Percentiles rank a stretch among this genome's conserved stretches.
Conservation (phyloP, 2,329 filamentous ascomycete species). For the Fusarium anguioides region DNA sequence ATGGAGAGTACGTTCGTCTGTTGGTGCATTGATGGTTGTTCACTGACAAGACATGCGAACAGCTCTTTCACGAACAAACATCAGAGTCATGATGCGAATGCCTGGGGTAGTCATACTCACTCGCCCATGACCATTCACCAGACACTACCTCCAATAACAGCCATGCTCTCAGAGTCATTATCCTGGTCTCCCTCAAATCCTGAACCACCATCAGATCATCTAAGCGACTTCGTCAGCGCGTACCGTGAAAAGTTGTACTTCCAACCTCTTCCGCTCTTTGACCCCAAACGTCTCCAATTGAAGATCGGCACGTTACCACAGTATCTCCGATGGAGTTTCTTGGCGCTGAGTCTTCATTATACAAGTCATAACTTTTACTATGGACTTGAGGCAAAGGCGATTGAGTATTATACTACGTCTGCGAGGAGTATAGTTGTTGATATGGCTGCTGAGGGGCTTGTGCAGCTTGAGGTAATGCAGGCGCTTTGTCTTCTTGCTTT, state of each 20-base stretch:
- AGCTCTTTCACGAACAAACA: background rate
- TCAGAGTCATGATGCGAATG: background rate
- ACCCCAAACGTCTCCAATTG: slow-evolving; percentile 5
- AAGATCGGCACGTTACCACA: slow-evolving; percentile 27
- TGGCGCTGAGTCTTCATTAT: slow-evolving; percentile 26
- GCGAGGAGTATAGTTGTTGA: slow-evolving; percentile 35
- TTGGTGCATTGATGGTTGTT: fast-evolving
- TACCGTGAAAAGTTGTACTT: slow-evolving; percentile 36
- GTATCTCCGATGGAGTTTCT: slow-evolving; percentile 37
- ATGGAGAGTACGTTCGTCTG: background rate
- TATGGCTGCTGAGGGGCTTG: slow-evolving; percentile 22
- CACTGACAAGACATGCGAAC: background rate
- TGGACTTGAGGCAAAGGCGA: slow-evolving; percentile 29
- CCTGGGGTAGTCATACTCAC: background rate
- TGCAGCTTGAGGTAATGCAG: slow-evolving; percentile 31
- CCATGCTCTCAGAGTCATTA: slow-evolving; percentile 5
- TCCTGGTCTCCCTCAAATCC: slow-evolving; percentile 28
- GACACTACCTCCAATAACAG: slow-evolving; percentile 16
- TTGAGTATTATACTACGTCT: slow-evolving; percentile 36
- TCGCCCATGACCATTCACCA: background rate
- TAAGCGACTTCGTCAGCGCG: slow-evolving; percentile 15
- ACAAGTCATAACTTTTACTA: slow-evolving; percentile 28
- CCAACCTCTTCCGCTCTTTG: slow-evolving; percentile 30
- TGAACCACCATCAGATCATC: slow-evolving; percentile 17
- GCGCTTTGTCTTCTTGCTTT: slow-evolving; percentile 35